phyloP scores from a whole-genome alignment of 2,329 filamentous ascomycete species.

The Trichoderma sp. region DNA sequence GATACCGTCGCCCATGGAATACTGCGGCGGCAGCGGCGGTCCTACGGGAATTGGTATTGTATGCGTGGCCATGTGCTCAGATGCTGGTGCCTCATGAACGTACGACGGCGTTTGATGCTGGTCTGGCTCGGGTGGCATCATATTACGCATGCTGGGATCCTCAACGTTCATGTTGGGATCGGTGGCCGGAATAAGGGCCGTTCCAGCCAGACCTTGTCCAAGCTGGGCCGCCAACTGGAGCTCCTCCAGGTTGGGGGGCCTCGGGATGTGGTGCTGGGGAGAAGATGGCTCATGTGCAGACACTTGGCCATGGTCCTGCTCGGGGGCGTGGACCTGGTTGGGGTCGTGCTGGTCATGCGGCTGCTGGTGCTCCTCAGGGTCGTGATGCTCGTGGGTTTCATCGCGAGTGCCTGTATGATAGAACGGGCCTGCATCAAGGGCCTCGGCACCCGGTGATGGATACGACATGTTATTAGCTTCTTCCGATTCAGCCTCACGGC shows the following conservation, averaged over 20 bases:
- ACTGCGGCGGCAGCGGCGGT: conserved; percentile 45
- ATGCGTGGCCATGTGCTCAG: conserved; percentile 45
- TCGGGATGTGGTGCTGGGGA: conserved; percentile 48
- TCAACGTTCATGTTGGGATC: conserved; percentile 51
- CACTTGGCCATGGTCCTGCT: conserved; percentile 39
- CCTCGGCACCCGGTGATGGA: conserved; percentile 52
- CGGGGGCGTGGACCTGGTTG: conserved; percentile 38
- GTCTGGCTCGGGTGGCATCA: conserved; percentile 49
- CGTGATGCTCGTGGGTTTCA: conserved; percentile 40
- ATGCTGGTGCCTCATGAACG: conserved; percentile 44
- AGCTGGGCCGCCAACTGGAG: conserved; percentile 62
- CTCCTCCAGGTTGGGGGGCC: conserved; percentile 56
- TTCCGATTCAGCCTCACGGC: conserved; percentile 43
- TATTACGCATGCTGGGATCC: conserved; percentile 49
- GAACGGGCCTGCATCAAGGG: conserved; percentile 49
- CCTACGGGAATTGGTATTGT: conserved; percentile 43
- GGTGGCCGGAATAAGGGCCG: conserved; percentile 54
- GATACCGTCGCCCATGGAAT: conserved; percentile 59
- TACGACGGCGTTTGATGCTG: conserved; percentile 45
- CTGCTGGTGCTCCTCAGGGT: conserved; percentile 31
- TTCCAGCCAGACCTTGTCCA: conserved; percentile 55
- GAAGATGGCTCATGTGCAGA: conserved; percentile 43
- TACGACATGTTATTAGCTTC: conserved; percentile 49
- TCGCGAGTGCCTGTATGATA: conserved; percentile 48
- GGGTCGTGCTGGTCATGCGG: conserved; percentile 38